Base-by-base conservation (phyloP, 1,139 yeast species). In the Lodderomyces beijingensis region DNA sequence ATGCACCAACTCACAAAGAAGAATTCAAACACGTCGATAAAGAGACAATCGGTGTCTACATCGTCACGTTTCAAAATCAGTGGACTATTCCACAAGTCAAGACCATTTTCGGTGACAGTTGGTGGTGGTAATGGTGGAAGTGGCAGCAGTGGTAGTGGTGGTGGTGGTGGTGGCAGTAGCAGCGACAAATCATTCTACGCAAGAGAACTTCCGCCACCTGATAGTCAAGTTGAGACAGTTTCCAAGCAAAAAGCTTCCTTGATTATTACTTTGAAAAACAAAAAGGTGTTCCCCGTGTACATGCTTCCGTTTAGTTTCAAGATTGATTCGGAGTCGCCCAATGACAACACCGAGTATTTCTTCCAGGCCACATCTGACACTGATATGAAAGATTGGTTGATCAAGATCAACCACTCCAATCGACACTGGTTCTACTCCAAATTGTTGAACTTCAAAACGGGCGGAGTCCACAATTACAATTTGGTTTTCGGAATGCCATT, bases 401-500 rank as follows among this genome's bases (percentile, higher is more conserved):
- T 68, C 31, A 62, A 60, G 39, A 51, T 74, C 39, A 63, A 59
- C 38, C 70, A 57, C 43, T 68, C 77, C 7, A 70, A 68, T 39
- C 63, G 74, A 31, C 80, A 75, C 46, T 75, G 82, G 82, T 75
- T 66, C 46, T 64, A 50, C 40, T 74, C 80, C 1, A 63, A 61
- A 33, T 21, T 55, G 1, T 54, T 71, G 34, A 71, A 65, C 42
- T 33, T 43, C 16, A 66, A 54, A 45, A 32, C 32, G 3, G 12
- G 25, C 14, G 25, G 25, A 9, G 25, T 15, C 8, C 46, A 44
- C 20, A 30, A 11, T n/a, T 49, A 49, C 48, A 68, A 53, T 34
- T 47, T 64, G 4, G 85, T 91, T 3, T 91, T 89, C 68, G 97
- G 97, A n/a, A 81, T 89, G 24, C 96, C 97, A 2, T 65, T 91